These are phyloP conservation scores for Ophiostoma pallidulum DNA, from an alignment of 2,329 filamentous ascomycete species.

Conservation along the genomic window DNA sequence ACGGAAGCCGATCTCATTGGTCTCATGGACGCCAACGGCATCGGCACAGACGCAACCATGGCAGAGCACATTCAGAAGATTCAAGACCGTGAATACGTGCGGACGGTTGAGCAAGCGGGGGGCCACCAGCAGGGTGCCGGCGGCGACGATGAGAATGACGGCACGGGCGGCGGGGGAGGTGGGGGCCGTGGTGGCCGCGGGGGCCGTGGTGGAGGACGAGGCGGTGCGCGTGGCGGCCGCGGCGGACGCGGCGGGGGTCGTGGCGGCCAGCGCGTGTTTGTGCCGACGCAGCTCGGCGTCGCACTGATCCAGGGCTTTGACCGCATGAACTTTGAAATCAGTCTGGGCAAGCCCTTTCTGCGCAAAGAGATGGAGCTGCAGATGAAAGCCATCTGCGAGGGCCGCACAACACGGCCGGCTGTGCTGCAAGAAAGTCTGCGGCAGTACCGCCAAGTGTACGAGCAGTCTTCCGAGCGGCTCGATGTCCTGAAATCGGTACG, in stretches of 20 bases:
- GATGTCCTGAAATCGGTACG: conserved; percentile 54
- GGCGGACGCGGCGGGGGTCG: conserved; percentile 33
- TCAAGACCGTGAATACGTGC: conserved; percentile 79
- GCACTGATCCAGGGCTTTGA: conserved; percentile 93
- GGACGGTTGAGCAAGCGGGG: conserved; percentile 38
- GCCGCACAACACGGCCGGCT: conserved; percentile 60
- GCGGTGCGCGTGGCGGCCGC: conserved; percentile 28
- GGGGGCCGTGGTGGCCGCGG: conserved; percentile 38
- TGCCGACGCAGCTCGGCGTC: conserved; percentile 83
- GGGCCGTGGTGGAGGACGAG: conserved; percentile 32
- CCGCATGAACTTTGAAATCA: conserved; percentile 84
- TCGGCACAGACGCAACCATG: conserved; percentile 98
- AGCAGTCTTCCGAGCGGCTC: conserved; percentile 69
- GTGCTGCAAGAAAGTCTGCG: conserved; percentile 77
- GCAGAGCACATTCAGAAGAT: conserved; percentile 97
- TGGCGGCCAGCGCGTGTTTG: conserved; percentile 66
- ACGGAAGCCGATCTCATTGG: conserved; percentile 93
- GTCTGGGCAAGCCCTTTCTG: conserved; percentile 88
- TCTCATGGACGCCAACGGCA: conserved; percentile 97
- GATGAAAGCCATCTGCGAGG: conserved; percentile 95
- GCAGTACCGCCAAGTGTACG: conserved; percentile 80
- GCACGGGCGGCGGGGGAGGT: conserved; percentile 37
- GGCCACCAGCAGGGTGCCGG: conserved; percentile 22
- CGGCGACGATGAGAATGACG: conserved; percentile 30
- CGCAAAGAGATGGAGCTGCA: conserved; percentile 96